phyloP scores from a whole-genome alignment of 2,329 filamentous ascomycete genomes.

The Sarocladium brachiariae region DNA sequence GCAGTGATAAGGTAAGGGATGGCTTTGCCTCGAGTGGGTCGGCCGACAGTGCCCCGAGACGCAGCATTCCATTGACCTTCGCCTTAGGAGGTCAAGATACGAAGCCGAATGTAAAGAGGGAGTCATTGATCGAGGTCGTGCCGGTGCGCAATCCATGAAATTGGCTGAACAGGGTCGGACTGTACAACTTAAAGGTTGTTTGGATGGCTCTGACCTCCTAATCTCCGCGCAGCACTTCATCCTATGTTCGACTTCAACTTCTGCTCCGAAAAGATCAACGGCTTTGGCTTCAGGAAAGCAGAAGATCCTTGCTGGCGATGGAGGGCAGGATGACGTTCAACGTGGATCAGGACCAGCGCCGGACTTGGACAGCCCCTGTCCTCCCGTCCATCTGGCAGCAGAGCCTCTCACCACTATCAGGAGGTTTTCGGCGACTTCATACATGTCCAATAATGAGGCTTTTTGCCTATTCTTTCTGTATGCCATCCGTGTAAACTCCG shows the following conservation, averaged over 20 bases:
- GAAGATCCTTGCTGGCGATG: background rate
- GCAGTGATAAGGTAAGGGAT: constrained; percentile 4
- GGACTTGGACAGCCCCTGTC: background rate
- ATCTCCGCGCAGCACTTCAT: too few relatives aligned
- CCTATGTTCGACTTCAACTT: too few relatives aligned
- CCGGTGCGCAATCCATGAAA: background rate
- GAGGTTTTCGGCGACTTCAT: too few relatives aligned
- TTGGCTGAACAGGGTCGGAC: background rate
- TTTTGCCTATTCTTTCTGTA: too few relatives aligned
- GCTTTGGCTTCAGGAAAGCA: too few relatives aligned
- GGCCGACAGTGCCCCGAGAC: constrained; percentile 5
- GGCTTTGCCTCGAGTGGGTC: background rate
- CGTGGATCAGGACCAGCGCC: background rate
- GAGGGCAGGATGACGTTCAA: constrained; percentile 7
- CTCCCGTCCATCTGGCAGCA: background rate
- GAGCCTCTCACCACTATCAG: too few relatives aligned
- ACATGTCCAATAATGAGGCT: too few relatives aligned
- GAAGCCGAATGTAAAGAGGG: too few relatives aligned
- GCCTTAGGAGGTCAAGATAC: too few relatives aligned
- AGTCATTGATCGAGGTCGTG: background rate
- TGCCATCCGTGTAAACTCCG: background rate
- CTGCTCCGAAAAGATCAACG: too few relatives aligned
- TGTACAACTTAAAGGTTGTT: too few relatives aligned
- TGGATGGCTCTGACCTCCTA: too few relatives aligned
- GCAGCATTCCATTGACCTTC: constrained; percentile 1